Percentiles rank a stretch among this genome's conserved stretches.
phyloP scores from a whole-genome alignment of 2,329 filamentous ascomycete species.

The Alternaria consortialis region DNA sequence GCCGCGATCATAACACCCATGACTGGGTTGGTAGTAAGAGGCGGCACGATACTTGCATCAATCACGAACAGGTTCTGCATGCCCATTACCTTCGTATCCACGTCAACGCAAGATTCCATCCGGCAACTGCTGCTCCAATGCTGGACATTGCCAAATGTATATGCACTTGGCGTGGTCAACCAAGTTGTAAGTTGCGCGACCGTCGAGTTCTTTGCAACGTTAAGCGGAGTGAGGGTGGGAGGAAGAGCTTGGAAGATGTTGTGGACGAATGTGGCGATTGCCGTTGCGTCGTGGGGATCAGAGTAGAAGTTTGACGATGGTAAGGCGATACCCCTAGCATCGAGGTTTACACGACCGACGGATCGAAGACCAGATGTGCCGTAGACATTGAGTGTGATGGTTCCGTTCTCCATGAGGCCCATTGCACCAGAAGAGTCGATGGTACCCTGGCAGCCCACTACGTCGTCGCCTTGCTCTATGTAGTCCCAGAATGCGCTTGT shows the following conservation, averaged over 20 bases:
- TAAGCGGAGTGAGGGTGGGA: constrained; percentile 57
- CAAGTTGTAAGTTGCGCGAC: constrained; percentile 60
- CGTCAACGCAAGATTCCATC: constrained; percentile 61
- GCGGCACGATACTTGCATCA: constrained; percentile 60
- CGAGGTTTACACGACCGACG: constrained; percentile 58
- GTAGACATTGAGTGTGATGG: constrained; percentile 66
- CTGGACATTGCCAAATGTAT: constrained; percentile 61
- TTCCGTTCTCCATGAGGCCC: constrained; percentile 54
- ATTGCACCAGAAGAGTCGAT: constrained; percentile 60
- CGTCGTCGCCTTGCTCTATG: constrained; percentile 55
- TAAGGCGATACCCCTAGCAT: constrained; percentile 56
- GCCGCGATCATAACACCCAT: constrained; percentile 65
- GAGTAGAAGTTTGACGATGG: constrained; percentile 56
- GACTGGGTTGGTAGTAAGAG: constrained; percentile 64
- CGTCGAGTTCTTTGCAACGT: constrained; percentile 58
- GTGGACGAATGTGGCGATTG: constrained; percentile 62
- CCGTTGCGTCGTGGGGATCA: constrained; percentile 58
- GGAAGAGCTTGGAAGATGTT: constrained; percentile 60
- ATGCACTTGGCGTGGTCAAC: constrained; percentile 59
- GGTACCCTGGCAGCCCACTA: constrained; percentile 62
- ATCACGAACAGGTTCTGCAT: constrained; percentile 63
- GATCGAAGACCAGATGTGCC: constrained; percentile 65
- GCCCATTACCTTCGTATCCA: constrained; percentile 57
- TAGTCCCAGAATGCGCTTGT: constrained; percentile 64
- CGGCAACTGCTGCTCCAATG: constrained; percentile 65